These are phyloP conservation scores for Xylaria arbuscula DNA, from an alignment of 2,329 filamentous ascomycete species.

Conservation along the genomic window DNA sequence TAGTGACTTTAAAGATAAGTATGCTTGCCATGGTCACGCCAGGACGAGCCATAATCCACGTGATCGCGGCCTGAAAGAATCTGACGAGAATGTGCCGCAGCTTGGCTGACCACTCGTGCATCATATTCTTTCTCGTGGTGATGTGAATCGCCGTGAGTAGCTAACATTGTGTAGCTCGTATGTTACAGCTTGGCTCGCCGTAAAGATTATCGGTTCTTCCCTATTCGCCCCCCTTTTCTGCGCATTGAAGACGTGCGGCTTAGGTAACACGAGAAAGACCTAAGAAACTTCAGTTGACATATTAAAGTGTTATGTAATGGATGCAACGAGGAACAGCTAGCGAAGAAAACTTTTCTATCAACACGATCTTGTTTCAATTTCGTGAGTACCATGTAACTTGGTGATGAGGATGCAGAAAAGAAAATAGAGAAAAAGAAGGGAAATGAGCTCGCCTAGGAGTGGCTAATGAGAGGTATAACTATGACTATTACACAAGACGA, in stretches of 20 bases:
- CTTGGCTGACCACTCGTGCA: neutral
- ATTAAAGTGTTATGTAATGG: slow-evolving; percentile 25
- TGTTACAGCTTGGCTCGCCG: neutral
- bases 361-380: neutral
- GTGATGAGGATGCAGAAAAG: neutral
- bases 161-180: neutral
- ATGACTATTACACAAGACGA: neutral
- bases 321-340: slow-evolving; percentile 8
- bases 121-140: slow-evolving; percentile 1
- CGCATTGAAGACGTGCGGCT: slow-evolving; percentile 4
- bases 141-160: neutral
- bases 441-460: neutral
- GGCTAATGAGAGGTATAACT: neutral
- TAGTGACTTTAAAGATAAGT: neutral
- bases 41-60: neutral
- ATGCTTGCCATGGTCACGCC: neutral
- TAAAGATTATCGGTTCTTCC: neutral
- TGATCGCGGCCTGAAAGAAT: neutral
- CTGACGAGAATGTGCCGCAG: neutral
- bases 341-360: neutral
- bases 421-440: neutral
- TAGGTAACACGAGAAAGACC: neutral
- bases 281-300: no score
- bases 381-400: neutral
- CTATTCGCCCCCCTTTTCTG: neutral